A percentile compares a stretch with the other conserved stretches of the same genome.
These are phyloP conservation scores for Secale cereale DNA, from an alignment of 176 grass and related monocot species.

Conservation along the genomic window DNA sequence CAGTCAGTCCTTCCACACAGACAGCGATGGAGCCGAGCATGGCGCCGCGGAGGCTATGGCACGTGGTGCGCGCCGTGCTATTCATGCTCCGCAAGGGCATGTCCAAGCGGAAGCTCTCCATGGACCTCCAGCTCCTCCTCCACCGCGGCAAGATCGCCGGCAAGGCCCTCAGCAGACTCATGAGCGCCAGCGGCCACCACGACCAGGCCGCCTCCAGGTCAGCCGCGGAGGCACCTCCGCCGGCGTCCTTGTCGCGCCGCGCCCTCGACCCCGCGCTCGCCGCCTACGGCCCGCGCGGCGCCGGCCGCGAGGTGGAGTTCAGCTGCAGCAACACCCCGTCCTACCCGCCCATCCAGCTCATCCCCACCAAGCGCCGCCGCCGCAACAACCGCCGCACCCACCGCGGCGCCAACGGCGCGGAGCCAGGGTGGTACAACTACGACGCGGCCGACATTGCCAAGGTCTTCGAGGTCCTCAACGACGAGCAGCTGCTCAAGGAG, in stretches of 20 bases:
- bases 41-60: constrained; percentile 58
- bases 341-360: constrained; percentile 41
- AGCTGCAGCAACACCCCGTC: constrained; percentile 92
- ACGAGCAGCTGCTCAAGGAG: constrained; percentile 21
- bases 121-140: constrained; percentile 72
- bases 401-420: constrained; percentile 24
- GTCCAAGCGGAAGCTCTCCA: constrained; percentile 80
- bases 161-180: constrained; percentile 61
- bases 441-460: constrained; percentile 68
- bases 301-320: constrained; percentile 76
- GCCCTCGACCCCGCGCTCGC: constrained; percentile 38
- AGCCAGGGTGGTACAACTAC: constrained; percentile 62
- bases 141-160: constrained; percentile 85
- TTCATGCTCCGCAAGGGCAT: constrained; percentile 73
- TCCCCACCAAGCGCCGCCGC: constrained; percentile 32
- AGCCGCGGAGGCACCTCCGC: not conserved
- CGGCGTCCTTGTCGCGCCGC: constrained; percentile 23
- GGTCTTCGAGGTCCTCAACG: constrained; percentile 67
- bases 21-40: constrained; percentile 30
- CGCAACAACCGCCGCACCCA: constrained; percentile 9
- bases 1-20: not conserved
- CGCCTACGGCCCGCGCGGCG: constrained; percentile 26
- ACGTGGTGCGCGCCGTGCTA: constrained; percentile 63
- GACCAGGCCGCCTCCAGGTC: not conserved
- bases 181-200: constrained; percentile 38